A percentile compares a stretch with the other conserved stretches of the same genome.
These are phyloP conservation scores for Carex sylvatica DNA, from an alignment of 202 grass and related monocot genomes.

Conservation along the genomic window DNA sequence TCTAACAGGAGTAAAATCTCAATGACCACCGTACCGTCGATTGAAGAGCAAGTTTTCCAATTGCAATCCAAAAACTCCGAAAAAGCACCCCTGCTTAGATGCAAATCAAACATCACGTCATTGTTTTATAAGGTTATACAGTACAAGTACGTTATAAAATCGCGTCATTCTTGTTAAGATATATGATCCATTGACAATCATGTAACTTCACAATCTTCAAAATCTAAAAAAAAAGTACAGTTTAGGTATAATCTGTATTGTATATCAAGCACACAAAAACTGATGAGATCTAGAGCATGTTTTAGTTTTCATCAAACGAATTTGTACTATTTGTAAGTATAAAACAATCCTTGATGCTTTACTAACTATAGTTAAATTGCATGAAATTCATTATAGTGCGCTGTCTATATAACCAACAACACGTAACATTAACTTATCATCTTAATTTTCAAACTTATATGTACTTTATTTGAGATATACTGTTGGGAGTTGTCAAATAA, in stretches of 20 bases:
- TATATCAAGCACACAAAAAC: not conserved
- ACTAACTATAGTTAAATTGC: not conserved
- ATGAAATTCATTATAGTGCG: not conserved
- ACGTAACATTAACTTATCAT: not conserved
- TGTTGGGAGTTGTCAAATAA: not conserved
- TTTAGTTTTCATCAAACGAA: not conserved
- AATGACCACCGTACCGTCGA: not conserved
- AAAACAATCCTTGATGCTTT: not conserved
- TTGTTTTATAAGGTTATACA: not conserved
- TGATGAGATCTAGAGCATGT: not conserved
- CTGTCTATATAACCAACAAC: not conserved
- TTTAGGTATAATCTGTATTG: not conserved
- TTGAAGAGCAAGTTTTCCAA: not conserved
- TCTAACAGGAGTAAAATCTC: not conserved
- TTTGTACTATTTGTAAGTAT: not conserved
- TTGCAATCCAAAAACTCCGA: not conserved
- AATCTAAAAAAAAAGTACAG: too few species aligned
- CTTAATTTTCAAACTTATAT: not conserved
- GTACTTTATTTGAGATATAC: not conserved
- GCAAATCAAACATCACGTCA: slow-evolving; percentile 10
- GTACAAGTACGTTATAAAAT: not conserved
- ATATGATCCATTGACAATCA: not conserved
- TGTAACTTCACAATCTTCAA: not conserved
- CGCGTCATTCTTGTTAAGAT: not conserved
- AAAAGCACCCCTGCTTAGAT: not conserved